Base-by-base conservation (phyloP, 2,329 filamentous ascomycete genomes). In the Phyllosticta citrichinensis region DNA sequence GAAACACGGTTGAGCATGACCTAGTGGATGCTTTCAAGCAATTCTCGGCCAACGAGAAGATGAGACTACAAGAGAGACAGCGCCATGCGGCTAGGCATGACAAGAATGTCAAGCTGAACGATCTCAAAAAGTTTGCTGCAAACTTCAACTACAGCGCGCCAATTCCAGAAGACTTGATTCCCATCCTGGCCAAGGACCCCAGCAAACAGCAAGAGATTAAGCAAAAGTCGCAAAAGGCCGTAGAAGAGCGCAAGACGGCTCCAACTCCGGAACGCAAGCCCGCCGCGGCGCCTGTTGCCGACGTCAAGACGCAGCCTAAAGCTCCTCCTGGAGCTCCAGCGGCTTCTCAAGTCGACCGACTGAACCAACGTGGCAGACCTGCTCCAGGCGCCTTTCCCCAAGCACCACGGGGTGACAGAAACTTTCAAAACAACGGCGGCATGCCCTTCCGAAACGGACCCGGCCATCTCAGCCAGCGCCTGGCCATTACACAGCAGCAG, bases 101-200 rank as follows among this genome's bases (percentile, higher is more conserved):
- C 72, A 96, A 96, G 72, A 91, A 92, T 66, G 86, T 94, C 65
- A 97, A 96, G 74, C 75, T 99, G 64, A 96, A 90, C 63, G 94
- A 99, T 75, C 77, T 99, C 62, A 95, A 94, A 80, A 96, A 93
- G 70, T 99, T 99, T 74, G 91, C 94, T 0, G 84, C 87, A 66
- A 94, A 84, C 71, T 99, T 99, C 80, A 97, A 97, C 76, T 83
- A 99, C 19, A 87, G 89, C 56, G 97, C 93, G 2, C 91, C 92
- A 5, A 91, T 99, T 11, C 94, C 94, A 1, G 86, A 84, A 57
- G 94, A 99, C 73, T 77, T 99, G 40, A 91, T 99, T 27, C 87
- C 90, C 1, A 99, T 99, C 66, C 87, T 99, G 63, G 93, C 94
- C 62, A 99, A 97, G 73, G 94, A 99, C 71, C 91, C 91, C n/a